A percentile compares a stretch with the other conserved stretches of the same genome.
Conservation (phyloP, 345 rosid genomes). For the Populus tremula region DNA sequence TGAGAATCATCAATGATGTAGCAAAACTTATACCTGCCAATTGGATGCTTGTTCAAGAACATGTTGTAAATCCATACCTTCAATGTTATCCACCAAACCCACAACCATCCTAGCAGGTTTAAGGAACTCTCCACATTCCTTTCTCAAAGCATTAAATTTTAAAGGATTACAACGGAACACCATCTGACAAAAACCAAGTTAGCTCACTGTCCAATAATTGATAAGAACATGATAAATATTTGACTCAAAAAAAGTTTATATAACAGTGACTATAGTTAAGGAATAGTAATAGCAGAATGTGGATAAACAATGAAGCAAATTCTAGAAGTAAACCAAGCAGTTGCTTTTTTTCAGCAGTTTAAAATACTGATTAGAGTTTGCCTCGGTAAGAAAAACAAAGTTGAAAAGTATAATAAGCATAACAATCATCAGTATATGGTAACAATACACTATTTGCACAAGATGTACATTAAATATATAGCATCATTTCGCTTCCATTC, state of each 20-base stretch:
- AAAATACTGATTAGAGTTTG: no score
- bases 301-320: no score
- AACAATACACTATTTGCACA: no score
- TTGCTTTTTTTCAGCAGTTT: no score
- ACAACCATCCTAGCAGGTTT: constrained; percentile 42
- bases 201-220: no score
- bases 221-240: not conserved
- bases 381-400: no score
- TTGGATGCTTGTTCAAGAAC: constrained; percentile 53
- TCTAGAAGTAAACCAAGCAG: no score
- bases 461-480: not conserved
- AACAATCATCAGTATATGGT: no score
- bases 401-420: no score
- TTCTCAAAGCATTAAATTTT: constrained; percentile 59
- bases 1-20: not conserved
- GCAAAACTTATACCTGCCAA: constrained; percentile 72
- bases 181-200: constrained; percentile 42
- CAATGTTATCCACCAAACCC: constrained; percentile 38
- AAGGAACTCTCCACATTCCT: constrained; percentile 61
- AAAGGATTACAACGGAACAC: constrained; percentile 65
- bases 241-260: not conserved
- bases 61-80: constrained; percentile 44
- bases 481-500: not conserved
- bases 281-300: not conserved
- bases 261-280: not conserved